Conservation (phyloP, 1,284 basidiomycete genomes). For the Irpex sp. region DNA sequence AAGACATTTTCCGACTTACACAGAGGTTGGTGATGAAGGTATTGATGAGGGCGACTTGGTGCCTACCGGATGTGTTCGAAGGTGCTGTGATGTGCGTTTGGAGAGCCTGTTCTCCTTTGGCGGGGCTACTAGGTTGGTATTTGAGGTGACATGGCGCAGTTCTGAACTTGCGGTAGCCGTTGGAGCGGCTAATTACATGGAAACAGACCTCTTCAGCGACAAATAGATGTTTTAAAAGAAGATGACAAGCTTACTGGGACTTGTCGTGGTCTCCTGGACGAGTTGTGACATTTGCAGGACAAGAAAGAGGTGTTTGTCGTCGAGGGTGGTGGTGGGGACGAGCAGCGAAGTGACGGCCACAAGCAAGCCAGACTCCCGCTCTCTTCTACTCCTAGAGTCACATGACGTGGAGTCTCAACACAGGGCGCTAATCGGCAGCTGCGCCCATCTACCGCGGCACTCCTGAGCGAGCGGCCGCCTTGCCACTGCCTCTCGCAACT, state of each 20-base stretch:
- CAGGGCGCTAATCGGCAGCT: not conserved
- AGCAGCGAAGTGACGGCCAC: not conserved
- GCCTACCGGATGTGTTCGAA: slow-evolving; percentile 46
- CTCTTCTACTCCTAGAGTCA: not conserved
- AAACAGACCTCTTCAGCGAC: not conserved
- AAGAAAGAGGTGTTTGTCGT: not conserved
- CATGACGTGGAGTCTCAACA: not conserved
- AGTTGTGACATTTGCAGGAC: slow-evolving; percentile 6
- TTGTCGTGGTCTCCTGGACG: not conserved
- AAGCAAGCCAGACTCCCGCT: not conserved
- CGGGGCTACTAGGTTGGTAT: slow-evolving; percentile 35
- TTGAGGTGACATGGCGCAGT: slow-evolving; percentile 41
- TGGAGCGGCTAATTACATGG: not conserved
- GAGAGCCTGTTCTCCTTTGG: slow-evolving; percentile 39
- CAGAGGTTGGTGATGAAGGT: slow-evolving; percentile 72
- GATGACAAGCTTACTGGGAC: not conserved
- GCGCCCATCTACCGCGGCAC: too few species aligned
- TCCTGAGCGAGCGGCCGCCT: too few species aligned
- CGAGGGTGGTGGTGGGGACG: slow-evolving; percentile 6
- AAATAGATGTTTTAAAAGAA: not conserved
- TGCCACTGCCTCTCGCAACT: too few species aligned
- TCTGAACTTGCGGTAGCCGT: slow-evolving; percentile 30
- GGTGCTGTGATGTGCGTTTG: slow-evolving; percentile 39
- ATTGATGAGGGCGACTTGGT: slow-evolving; percentile 65
- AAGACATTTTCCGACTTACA: slow-evolving; percentile 40